Evolutionary conservation across 345 rosid species (phyloP).

Genomic region (Arabidopsis suecica): DNA sequence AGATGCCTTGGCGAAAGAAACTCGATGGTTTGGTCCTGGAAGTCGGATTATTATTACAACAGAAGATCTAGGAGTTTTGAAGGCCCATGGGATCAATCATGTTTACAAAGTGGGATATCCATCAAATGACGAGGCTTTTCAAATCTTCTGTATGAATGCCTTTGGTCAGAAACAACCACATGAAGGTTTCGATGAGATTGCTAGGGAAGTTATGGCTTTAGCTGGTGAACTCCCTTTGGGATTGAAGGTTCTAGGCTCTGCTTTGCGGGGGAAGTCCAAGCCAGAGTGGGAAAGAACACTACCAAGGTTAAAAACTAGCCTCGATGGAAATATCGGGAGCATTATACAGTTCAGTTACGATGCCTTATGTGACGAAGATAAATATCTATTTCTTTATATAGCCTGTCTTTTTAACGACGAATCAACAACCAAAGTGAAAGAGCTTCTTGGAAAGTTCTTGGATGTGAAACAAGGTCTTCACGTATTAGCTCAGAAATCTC

Average conservation of each 20-base stretch:
- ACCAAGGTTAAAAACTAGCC: conserved; percentile 10
- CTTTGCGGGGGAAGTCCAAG: neutral
- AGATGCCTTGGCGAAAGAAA: neutral
- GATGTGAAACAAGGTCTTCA: neutral
- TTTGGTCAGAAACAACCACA: neutral
- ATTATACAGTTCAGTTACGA: conserved; percentile 38
- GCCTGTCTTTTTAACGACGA: conserved; percentile 20
- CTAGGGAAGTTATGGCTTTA: neutral
- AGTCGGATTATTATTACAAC: neutral
- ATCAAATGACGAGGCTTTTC: neutral
- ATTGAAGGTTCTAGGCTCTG: conserved; percentile 39
- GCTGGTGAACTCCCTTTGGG: conserved; percentile 43
- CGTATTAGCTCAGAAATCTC: neutral
- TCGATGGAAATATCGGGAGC: conserved; percentile 15
- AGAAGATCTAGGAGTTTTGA: neutral
- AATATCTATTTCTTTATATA: conserved; percentile 44
- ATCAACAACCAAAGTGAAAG: neutral
- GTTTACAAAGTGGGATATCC: neutral
- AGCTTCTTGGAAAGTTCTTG: neutral
- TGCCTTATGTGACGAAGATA: conserved; percentile 15
- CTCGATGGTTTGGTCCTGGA: neutral
- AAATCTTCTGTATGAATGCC: conserved; percentile 5
- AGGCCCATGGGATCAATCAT: neutral
- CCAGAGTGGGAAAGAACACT: conserved; percentile 26
- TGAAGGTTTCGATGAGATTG: neutral